Percentiles rank a stretch among this genome's conserved stretches.
Conservation (phyloP, 352 stramenopile species). For the Globisporangium nodosum region DNA sequence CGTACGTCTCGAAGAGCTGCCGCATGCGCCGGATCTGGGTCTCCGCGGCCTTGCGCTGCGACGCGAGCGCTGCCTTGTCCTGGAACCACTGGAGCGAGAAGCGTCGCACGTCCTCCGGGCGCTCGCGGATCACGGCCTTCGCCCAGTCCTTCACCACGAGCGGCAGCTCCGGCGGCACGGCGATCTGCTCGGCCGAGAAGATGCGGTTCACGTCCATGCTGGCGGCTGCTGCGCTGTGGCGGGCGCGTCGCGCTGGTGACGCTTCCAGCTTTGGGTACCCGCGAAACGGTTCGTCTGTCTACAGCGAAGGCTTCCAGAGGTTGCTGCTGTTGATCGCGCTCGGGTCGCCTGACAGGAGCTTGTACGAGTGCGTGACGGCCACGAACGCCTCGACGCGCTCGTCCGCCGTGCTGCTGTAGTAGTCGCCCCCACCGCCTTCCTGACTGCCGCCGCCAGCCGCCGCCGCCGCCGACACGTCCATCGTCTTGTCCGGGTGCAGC, state of each 20-base stretch:
- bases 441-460: slow-evolving; percentile 11
- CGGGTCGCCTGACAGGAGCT: slow-evolving; percentile 49
- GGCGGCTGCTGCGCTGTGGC: not conserved
- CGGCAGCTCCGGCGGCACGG: slow-evolving; percentile 81
- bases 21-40: slow-evolving; percentile 58
- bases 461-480: slow-evolving; percentile 23
- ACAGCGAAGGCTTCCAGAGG: slow-evolving; percentile 18
- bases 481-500: slow-evolving; percentile 73
- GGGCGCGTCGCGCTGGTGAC: not conserved
- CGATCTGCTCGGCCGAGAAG: slow-evolving; percentile 91
- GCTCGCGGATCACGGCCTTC: slow-evolving; percentile 83
- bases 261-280: not conserved
- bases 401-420: slow-evolving; percentile 21
- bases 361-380: slow-evolving; percentile 73
- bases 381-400: slow-evolving; percentile 78
- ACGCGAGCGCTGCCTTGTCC: slow-evolving; percentile 58
- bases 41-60: slow-evolving; percentile 58
- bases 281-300: not conserved
- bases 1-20: slow-evolving; percentile 75
- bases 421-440: slow-evolving; percentile 6
- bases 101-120: slow-evolving; percentile 65
- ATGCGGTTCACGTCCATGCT: slow-evolving; percentile 91
- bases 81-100: slow-evolving; percentile 88
- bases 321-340: slow-evolving; percentile 33
- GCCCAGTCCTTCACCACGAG: slow-evolving; percentile 88